Percentiles rank a stretch among this genome's conserved stretches.
phyloP scores from a whole-genome alignment of 2,329 filamentous ascomycete species.

The Lasiodiplodia theobromae region DNA sequence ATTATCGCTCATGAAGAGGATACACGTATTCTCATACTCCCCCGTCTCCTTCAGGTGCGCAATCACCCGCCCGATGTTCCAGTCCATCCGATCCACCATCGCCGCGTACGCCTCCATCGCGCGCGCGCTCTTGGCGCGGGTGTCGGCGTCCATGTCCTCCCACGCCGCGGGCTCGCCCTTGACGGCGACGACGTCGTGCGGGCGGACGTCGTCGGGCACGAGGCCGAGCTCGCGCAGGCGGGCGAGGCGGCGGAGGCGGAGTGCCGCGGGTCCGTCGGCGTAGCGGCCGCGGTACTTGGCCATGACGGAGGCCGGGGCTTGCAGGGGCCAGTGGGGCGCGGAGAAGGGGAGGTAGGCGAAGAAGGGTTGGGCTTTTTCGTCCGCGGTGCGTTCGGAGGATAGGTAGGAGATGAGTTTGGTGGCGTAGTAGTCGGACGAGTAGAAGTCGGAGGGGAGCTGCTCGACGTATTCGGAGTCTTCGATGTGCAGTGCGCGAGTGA shows the following conservation, averaged over 20 bases:
- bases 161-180: constrained; percentile 56
- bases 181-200: constrained; percentile 59
- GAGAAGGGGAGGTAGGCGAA: constrained; percentile 69
- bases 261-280: constrained; percentile 65
- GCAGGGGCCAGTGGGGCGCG: constrained; percentile 69
- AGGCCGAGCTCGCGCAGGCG: constrained; percentile 65
- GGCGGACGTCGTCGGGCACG: constrained; percentile 44
- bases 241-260: constrained; percentile 61
- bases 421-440: constrained; percentile 48
- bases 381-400: constrained; percentile 37
- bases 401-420: constrained; percentile 49
- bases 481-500: constrained; percentile 45
- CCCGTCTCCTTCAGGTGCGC: constrained; percentile 62
- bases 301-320: constrained; percentile 62
- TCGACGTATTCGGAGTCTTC: constrained; percentile 44
- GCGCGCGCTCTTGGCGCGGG: constrained; percentile 56
- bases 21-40: constrained; percentile 69
- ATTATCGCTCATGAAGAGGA: constrained; percentile 70
- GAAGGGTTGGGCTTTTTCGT: constrained; percentile 56
- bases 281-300: constrained; percentile 66
- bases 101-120: constrained; percentile 69
- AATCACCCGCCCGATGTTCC: constrained; percentile 65
- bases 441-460: constrained; percentile 40
- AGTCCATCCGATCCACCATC: constrained; percentile 70
- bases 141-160: constrained; percentile 55